phyloP scores from a whole-genome alignment of 1,284 basidiomycete genomes.

The Microbotryum lychnidis-dioicae region DNA sequence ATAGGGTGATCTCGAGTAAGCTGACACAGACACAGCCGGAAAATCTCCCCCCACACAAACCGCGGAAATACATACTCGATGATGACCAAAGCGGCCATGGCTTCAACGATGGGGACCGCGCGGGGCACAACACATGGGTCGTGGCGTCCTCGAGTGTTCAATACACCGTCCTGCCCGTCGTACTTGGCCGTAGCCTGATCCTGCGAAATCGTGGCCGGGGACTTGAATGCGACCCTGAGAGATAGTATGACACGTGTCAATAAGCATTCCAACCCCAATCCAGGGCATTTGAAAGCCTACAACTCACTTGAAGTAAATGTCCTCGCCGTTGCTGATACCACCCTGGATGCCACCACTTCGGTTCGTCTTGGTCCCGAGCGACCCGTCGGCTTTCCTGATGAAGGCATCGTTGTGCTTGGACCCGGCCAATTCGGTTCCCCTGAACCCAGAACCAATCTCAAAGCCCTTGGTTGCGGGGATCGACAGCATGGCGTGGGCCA shows the following conservation, averaged over 20 bases:
- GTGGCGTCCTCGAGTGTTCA: constrained; percentile 76
- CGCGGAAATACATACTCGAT: constrained; percentile 58
- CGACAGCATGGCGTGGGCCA: constrained; percentile 96
- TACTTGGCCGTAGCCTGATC: constrained; percentile 86
- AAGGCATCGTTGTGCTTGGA: constrained; percentile 91
- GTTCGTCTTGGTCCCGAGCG: constrained; percentile 78
- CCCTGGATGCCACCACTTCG: constrained; percentile 98
- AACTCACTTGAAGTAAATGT: constrained; percentile 86
- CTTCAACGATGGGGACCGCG: constrained; percentile 96
- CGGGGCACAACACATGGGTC: constrained; percentile 88
- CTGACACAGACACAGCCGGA: neutral
- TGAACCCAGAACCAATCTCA: constrained; percentile 95
- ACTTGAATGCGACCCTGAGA: constrained; percentile 86
- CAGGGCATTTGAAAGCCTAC: no score
- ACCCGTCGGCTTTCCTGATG: constrained; percentile 57
- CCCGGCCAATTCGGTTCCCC: constrained; percentile 89
- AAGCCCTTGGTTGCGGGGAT: constrained; percentile 99
- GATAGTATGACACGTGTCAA: neutral
- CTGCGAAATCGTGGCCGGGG: constrained; percentile 94
- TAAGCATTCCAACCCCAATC: neutral
- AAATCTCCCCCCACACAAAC: neutral
- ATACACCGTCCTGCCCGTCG: constrained; percentile 74
- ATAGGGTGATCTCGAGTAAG: neutral
- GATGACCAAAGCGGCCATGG: constrained; percentile 91
- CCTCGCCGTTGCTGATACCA: constrained; percentile 94